phyloP scores from a whole-genome alignment of 2,329 filamentous ascomycete genomes.

The Apiospora arundinis region DNA sequence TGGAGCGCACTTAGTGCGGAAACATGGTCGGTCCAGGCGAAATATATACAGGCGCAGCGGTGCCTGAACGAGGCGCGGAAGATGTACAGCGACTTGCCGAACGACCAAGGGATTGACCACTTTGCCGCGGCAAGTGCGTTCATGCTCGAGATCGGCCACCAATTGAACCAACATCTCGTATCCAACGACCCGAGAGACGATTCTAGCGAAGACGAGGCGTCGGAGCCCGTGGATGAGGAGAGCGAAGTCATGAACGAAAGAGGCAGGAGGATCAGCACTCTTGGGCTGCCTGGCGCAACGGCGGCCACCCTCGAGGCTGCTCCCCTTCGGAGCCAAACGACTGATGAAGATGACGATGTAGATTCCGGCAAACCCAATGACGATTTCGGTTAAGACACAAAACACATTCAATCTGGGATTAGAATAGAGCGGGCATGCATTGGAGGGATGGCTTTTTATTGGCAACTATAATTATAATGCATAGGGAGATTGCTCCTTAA shows the following conservation, averaged over 20 bases:
- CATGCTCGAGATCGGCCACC: slow-evolving; percentile 57
- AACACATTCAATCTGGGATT: background rate
- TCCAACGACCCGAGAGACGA: slow-evolving; percentile 34
- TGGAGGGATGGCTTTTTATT: background rate
- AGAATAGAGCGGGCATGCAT: slow-evolving; percentile 17
- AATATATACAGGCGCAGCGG: slow-evolving; percentile 78
- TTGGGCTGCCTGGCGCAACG: slow-evolving; percentile 49
- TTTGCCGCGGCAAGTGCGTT: slow-evolving; percentile 60
- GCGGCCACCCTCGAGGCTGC: slow-evolving; percentile 56
- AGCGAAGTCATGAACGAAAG: slow-evolving; percentile 54
- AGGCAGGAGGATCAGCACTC: slow-evolving; percentile 62
- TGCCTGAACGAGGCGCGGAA: slow-evolving; percentile 74
- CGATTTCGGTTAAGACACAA: slow-evolving; percentile 34
- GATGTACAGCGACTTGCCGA: slow-evolving; percentile 58
- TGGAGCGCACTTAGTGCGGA: slow-evolving; percentile 88
- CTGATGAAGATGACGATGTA: slow-evolving; percentile 30
- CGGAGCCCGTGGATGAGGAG: slow-evolving; percentile 38
- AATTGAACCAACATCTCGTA: slow-evolving; percentile 55
- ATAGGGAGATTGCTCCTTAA: background rate
- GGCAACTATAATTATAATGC: slow-evolving; percentile 18
- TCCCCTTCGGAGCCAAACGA: slow-evolving; percentile 44
- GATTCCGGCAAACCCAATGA: slow-evolving; percentile 33
- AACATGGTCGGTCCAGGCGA: slow-evolving; percentile 79
- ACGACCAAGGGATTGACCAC: slow-evolving; percentile 57
- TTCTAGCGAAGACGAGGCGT: slow-evolving; percentile 20